Conservation (phyloP, 2,329 filamentous ascomycete genomes). For the Scedosporium dehoogii region DNA sequence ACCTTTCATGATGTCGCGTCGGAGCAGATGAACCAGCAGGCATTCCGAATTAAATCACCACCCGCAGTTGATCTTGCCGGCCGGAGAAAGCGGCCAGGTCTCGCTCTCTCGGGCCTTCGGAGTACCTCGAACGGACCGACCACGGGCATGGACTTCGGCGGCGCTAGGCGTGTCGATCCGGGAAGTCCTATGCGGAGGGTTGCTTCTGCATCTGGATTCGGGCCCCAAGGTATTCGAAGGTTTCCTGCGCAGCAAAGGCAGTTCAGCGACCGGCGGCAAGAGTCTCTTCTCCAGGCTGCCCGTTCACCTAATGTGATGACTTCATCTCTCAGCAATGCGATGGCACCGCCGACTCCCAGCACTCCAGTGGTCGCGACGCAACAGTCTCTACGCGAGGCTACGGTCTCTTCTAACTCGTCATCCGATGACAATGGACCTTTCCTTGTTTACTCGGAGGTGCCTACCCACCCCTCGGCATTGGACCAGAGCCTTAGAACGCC, state of each 20-base stretch:
- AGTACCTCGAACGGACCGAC: slow-evolving; percentile 33
- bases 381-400: slow-evolving; percentile 27
- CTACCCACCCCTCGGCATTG: slow-evolving; percentile 18
- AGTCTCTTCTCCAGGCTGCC: slow-evolving; percentile 31
- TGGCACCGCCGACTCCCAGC: slow-evolving; percentile 39
- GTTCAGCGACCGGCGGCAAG: slow-evolving; percentile 33
- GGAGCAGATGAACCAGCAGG: neutral
- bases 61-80: slow-evolving; percentile 44
- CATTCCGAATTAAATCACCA: slow-evolving; percentile 34
- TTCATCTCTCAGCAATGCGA: slow-evolving; percentile 25
- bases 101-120: slow-evolving; percentile 35
- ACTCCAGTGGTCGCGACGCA: slow-evolving; percentile 32
- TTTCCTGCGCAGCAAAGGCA: slow-evolving; percentile 22
- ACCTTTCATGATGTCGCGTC: neutral
- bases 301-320: slow-evolving; percentile 29
- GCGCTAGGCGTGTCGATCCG: slow-evolving; percentile 28
- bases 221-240: slow-evolving; percentile 14
- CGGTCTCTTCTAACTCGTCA: slow-evolving; percentile 24
- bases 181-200: slow-evolving; percentile 43
- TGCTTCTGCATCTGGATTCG: slow-evolving; percentile 36
- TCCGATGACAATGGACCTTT: slow-evolving; percentile 23
- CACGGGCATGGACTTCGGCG: slow-evolving; percentile 34
- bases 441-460: neutral
- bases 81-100: slow-evolving; percentile 36
- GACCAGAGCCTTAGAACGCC: slow-evolving; percentile 42